Conservation (phyloP, 345 rosid species). For the Turritis glabra region DNA sequence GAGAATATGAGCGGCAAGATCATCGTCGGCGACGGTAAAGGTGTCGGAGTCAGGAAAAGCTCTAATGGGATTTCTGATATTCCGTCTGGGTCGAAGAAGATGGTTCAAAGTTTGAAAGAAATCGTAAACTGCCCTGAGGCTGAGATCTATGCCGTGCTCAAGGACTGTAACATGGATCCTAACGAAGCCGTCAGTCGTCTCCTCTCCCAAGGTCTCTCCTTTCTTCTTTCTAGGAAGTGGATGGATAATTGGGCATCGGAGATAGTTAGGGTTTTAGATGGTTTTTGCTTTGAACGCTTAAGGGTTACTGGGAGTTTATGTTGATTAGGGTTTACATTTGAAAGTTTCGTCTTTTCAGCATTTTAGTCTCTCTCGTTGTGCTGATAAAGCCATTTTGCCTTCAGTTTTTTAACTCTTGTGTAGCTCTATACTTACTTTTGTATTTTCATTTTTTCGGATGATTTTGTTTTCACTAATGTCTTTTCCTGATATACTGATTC, state of each 20-base stretch:
- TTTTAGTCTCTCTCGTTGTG: background rate
- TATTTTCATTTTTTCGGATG: background rate
- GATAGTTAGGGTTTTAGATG: background rate
- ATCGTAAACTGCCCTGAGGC: constrained; percentile 80
- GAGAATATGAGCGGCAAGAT: constrained; percentile 53
- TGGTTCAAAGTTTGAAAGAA: constrained; percentile 86
- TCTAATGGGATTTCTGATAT: constrained; percentile 60
- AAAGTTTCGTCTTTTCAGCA: background rate
- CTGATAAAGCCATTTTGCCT: background rate
- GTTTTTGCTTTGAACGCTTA: background rate
- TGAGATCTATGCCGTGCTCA: constrained; percentile 93
- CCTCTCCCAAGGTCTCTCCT: constrained; percentile 68
- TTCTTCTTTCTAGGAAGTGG: background rate
- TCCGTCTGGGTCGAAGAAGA: constrained; percentile 77
- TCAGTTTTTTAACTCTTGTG: too few species aligned
- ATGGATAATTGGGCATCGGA: background rate
- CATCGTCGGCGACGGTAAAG: constrained; percentile 52
- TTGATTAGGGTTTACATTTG: background rate
- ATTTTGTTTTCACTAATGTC: background rate
- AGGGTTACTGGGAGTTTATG: background rate
- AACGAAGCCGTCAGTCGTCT: constrained; percentile 93
- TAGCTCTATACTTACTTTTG: background rate
- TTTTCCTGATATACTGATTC: background rate
- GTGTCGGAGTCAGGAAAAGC: constrained; percentile 47
- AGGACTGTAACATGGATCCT: constrained; percentile 98